Conservation (phyloP, 805 yeast genomes). For the Blastobotrys americana region DNA sequence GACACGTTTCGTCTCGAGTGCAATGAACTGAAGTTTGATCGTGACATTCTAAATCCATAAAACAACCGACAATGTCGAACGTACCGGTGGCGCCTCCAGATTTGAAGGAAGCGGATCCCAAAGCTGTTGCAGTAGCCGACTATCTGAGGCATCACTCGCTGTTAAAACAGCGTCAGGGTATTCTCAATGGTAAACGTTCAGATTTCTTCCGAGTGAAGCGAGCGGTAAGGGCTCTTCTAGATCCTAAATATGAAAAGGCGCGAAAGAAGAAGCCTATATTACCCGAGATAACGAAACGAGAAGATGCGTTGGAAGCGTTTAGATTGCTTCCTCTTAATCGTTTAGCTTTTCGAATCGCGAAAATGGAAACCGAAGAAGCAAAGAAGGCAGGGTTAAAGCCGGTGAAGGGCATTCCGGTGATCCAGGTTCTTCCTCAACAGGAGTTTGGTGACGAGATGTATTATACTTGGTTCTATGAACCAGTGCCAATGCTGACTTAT, state of each 20-base stretch:
- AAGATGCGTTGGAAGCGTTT: slow-evolving; percentile 56
- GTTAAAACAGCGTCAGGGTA: slow-evolving; percentile 78
- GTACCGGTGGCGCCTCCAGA: slow-evolving; percentile 29
- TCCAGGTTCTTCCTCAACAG: slow-evolving; percentile 32
- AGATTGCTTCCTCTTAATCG: slow-evolving; percentile 64
- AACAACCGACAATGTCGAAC: slow-evolving; percentile 15
- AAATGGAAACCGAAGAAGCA: slow-evolving; percentile 51
- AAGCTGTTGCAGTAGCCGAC: slow-evolving; percentile 62
- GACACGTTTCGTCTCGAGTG: too few species aligned
- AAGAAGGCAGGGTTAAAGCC: slow-evolving; percentile 68
- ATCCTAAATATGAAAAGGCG: slow-evolving; percentile 59
- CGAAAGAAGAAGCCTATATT: slow-evolving; percentile 36
- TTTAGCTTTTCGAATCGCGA: slow-evolving; percentile 66
- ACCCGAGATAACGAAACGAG: slow-evolving; percentile 45
- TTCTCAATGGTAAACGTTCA: slow-evolving; percentile 58
- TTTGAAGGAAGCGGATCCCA: slow-evolving; percentile 37
- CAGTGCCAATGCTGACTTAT: slow-evolving; percentile 59
- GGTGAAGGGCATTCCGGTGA: slow-evolving; percentile 48
- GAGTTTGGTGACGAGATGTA: slow-evolving; percentile 43
- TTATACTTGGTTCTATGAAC: slow-evolving; percentile 75
- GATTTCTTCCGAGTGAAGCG: slow-evolving; percentile 85
- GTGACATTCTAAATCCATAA: too few species aligned
- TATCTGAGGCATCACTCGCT: slow-evolving; percentile 55
- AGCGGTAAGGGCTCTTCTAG: slow-evolving; percentile 65
- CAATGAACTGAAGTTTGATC: too few species aligned